Conservation (phyloP, 805 yeast genomes). For the Cyberlindnera saturnus region DNA sequence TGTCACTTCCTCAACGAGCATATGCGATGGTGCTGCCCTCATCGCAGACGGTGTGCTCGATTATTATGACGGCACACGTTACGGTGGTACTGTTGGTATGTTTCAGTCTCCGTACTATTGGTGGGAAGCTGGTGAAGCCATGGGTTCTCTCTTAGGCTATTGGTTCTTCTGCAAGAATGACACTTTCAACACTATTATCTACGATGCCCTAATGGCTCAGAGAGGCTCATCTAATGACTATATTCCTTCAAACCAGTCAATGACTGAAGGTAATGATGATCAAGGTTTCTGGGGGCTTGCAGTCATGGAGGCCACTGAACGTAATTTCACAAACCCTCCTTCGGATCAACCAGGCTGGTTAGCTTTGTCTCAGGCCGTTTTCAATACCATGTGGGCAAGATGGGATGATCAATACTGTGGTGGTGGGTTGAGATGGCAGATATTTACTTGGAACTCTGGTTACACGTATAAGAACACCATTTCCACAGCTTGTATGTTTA, state of each 20-base stretch:
- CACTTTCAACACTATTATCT: constrained; percentile 53
- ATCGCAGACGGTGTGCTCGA: constrained; percentile 60
- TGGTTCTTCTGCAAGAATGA: constrained; percentile 67
- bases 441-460: constrained; percentile 65
- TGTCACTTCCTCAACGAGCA: constrained; percentile 34
- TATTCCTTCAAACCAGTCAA: constrained; percentile 56
- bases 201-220: constrained; percentile 47
- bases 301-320: constrained; percentile 58
- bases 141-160: constrained; percentile 61
- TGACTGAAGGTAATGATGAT: constrained; percentile 71
- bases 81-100: constrained; percentile 71
- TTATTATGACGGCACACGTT: constrained; percentile 56
- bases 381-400: constrained; percentile 55
- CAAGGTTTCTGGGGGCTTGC: constrained; percentile 73
- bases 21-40: constrained; percentile 51
- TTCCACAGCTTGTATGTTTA: constrained; percentile 58
- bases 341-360: constrained; percentile 49
- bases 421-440: constrained; percentile 73
- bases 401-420: constrained; percentile 53
- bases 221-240: constrained; percentile 47
- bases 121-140: constrained; percentile 94
- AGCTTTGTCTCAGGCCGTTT: constrained; percentile 54
- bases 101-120: constrained; percentile 73
- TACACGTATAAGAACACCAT: constrained; percentile 61
- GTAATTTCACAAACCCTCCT: constrained; percentile 50